Conservation (phyloP, 495 filamentous ascomycete species). For the Aspergillus kassunensis region DNA sequence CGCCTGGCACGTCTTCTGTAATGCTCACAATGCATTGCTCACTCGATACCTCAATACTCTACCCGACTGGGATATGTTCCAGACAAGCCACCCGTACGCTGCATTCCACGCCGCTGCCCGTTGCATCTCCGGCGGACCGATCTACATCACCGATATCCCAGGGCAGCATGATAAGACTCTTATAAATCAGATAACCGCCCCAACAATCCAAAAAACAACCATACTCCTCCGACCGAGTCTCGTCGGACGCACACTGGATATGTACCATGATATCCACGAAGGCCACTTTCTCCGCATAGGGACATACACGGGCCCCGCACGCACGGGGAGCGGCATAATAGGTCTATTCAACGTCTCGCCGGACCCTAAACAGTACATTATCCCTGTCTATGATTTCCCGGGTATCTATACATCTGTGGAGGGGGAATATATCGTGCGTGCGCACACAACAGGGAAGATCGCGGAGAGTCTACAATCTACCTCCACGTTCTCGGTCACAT, state of each 20-base stretch:
- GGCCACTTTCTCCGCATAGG: constrained; percentile 70
- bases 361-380: constrained; percentile 54
- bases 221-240: constrained; percentile 73
- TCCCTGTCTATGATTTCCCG: constrained; percentile 67
- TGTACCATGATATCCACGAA: constrained; percentile 72
- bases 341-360: constrained; percentile 78
- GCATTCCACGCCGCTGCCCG: constrained; percentile 85
- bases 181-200: constrained; percentile 71
- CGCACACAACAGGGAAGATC: constrained; percentile 64
- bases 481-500: constrained; percentile 52
- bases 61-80: constrained; percentile 99
- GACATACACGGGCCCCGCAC: constrained; percentile 62
- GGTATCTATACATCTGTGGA: constrained; percentile 45
- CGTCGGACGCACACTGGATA: constrained; percentile 63
- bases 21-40: constrained; percentile 85
- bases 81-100: constrained; percentile 73
- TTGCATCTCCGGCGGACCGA: constrained; percentile 84
- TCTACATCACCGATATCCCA: constrained; percentile 89
- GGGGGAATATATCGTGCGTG: constrained; percentile 63
- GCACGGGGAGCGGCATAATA: constrained; percentile 68
- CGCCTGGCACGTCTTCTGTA: constrained; percentile 91
- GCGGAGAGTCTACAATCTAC: constrained; percentile 43
- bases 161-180: constrained; percentile 71
- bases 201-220: constrained; percentile 62
- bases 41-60: constrained; percentile 69